These are phyloP conservation scores for Suaeda aralocaspica DNA, from an alignment of 148 eudicot species.

Conservation along the genomic window DNA sequence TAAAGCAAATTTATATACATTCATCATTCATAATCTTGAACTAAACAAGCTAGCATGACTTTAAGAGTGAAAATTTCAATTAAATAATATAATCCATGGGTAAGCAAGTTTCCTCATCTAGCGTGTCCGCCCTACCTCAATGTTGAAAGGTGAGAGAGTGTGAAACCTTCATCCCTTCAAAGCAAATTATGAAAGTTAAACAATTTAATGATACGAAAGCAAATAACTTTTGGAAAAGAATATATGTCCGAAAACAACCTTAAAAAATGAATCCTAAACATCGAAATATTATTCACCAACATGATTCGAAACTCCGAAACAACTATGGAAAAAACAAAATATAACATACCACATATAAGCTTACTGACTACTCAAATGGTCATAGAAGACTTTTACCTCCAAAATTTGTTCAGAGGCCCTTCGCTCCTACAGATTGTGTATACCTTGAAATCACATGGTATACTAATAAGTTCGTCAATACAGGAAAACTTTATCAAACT, in stretches of 20 bases:
- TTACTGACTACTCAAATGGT: neutral
- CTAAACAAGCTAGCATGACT: too few species aligned
- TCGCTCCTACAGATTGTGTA: conserved; percentile 70
- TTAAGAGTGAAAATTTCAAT: too few species aligned
- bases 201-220: too few species aligned
- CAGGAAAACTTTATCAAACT: too few species aligned
- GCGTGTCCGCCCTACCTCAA: neutral
- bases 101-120: neutral
- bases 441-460: conserved; percentile 36
- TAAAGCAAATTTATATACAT: too few species aligned
- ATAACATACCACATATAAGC: neutral
- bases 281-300: neutral
- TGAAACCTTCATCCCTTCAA: neutral
- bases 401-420: conserved; percentile 63
- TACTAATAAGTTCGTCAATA: neutral
- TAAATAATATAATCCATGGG: too few species aligned
- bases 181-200: neutral
- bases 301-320: neutral
- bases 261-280: too few species aligned
- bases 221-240: too few species aligned
- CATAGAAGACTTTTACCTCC: conserved; percentile 48
- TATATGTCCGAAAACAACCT: too few species aligned
- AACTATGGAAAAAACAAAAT: neutral
- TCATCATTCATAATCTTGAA: too few species aligned
- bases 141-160: neutral